Percentiles rank a stretch among this genome's conserved stretches.
phyloP scores from a whole-genome alignment of 2,329 filamentous ascomycete species.

The Fragosphaeria purpurea region DNA sequence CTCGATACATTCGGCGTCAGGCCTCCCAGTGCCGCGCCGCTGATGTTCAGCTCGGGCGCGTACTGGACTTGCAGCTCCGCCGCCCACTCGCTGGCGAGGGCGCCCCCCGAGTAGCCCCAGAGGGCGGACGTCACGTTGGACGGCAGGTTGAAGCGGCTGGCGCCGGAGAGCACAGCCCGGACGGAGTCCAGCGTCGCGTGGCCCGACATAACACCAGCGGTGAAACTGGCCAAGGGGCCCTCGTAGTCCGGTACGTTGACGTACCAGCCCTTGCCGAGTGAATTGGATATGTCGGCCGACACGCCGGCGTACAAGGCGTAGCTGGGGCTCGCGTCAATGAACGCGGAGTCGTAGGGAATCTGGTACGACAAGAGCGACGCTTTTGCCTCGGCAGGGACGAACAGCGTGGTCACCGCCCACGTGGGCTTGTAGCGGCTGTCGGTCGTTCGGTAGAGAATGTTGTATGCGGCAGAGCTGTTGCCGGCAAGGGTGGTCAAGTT shows the following conservation, averaged over 20 bases:
- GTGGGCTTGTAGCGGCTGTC: slow-evolving; percentile 23
- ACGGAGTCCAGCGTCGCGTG: slow-evolving; percentile 33
- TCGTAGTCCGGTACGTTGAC: slow-evolving; percentile 37
- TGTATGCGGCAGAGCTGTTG: slow-evolving; percentile 19
- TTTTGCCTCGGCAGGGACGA: slow-evolving; percentile 16
- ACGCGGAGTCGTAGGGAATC: slow-evolving; percentile 28
- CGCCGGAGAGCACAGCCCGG: slow-evolving; percentile 26
- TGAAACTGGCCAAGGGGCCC: slow-evolving; percentile 31
- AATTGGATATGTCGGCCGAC: slow-evolving; percentile 19
- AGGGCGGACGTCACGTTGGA: slow-evolving; percentile 27
- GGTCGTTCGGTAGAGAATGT: slow-evolving; percentile 29
- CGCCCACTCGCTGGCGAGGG: slow-evolving; percentile 38
- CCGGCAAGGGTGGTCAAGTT: slow-evolving; percentile 14
- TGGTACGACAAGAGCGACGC: slow-evolving; percentile 30
- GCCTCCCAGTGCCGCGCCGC: slow-evolving; percentile 36
- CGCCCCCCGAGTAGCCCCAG: slow-evolving; percentile 46
- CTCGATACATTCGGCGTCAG: slow-evolving; percentile 30
- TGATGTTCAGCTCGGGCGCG: slow-evolving; percentile 36
- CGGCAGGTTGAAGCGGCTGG: slow-evolving; percentile 19
- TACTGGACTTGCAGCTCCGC: slow-evolving; percentile 37
- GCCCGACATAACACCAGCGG: slow-evolving; percentile 29
- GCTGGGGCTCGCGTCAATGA: slow-evolving; percentile 28
- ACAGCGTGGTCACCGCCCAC: slow-evolving; percentile 30
- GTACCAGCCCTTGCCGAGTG: slow-evolving; percentile 32
- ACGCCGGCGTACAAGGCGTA: slow-evolving; percentile 22